Percentiles rank a stretch among this genome's conserved stretches.
These are phyloP conservation scores for Phytophthora agathidicida DNA, from an alignment of 352 stramenopile species.

Conservation along the genomic window DNA sequence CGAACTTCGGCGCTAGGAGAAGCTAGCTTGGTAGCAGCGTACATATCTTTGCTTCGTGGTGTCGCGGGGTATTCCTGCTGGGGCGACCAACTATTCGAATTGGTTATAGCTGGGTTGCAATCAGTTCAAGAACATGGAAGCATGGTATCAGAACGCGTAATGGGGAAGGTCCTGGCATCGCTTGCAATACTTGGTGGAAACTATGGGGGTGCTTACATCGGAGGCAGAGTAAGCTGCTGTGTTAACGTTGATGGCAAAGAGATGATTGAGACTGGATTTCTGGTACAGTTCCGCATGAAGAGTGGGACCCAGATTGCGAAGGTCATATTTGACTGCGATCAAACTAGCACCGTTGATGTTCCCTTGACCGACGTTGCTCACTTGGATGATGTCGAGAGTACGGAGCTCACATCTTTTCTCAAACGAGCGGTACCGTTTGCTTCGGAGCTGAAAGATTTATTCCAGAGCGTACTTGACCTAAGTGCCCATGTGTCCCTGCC, in stretches of 20 bases:
- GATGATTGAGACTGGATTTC: slow-evolving; percentile 70
- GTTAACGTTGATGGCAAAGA: slow-evolving; percentile 81
- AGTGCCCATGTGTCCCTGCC: slow-evolving; percentile 1
- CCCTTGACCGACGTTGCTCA: slow-evolving; percentile 55
- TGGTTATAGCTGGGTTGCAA: slow-evolving; percentile 30
- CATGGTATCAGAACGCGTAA: neutral
- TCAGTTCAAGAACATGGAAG: slow-evolving; percentile 1
- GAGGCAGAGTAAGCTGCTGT: slow-evolving; percentile 69
- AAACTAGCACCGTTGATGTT: slow-evolving; percentile 55
- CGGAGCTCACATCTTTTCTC: slow-evolving; percentile 54
- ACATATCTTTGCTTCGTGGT: slow-evolving; percentile 55
- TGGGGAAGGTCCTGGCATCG: slow-evolving; percentile 42
- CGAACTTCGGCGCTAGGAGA: slow-evolving; percentile 52
- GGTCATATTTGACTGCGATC: slow-evolving; percentile 76
- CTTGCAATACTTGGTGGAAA: slow-evolving; percentile 63
- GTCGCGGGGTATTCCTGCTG: slow-evolving; percentile 37
- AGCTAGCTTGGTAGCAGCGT: slow-evolving; percentile 47
- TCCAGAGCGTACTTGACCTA: slow-evolving; percentile 33
- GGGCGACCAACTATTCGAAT: slow-evolving; percentile 29
- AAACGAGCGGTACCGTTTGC: slow-evolving; percentile 35
- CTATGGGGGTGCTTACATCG: slow-evolving; percentile 54
- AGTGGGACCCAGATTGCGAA: slow-evolving; percentile 46
- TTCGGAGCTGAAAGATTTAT: slow-evolving; percentile 34
- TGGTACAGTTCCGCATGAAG: slow-evolving; percentile 59
- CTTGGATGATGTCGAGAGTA: slow-evolving; percentile 47